Evolutionary conservation across 2,329 filamentous ascomycete genomes (phyloP).

Genomic region (Mariannaea sp.): DNA sequence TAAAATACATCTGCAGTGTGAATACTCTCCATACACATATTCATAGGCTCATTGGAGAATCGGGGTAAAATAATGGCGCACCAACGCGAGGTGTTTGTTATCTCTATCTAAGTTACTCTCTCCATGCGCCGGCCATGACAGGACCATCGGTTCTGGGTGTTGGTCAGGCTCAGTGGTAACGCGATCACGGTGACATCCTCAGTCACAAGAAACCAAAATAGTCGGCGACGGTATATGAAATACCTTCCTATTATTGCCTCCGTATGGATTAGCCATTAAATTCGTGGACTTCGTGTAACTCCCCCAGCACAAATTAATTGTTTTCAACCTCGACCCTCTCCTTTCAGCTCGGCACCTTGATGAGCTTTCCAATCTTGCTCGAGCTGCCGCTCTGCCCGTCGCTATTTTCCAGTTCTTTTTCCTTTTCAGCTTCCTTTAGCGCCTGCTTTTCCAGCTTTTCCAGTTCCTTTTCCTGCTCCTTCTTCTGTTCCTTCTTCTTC

Average conservation of each 20-base stretch:
- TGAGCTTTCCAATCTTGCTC: constrained; percentile 6
- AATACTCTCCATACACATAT: no score
- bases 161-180: no score
- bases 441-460: constrained; percentile 42
- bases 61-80: no score
- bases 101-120: no score
- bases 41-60: no score
- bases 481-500: constrained; percentile 42
- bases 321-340: not conserved
- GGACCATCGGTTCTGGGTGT: no score
- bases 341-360: constrained; percentile 6
- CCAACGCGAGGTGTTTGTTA: no score
- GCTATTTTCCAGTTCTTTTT: constrained; percentile 16
- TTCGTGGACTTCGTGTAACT: not conserved
- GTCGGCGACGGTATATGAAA: no score
- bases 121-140: no score
- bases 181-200: no score
- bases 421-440: constrained; percentile 29
- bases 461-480: constrained; percentile 24
- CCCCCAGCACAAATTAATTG: constrained; percentile 1
- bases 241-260: not conserved
- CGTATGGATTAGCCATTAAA: not conserved
- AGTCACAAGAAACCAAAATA: no score
- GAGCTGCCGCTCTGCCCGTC: constrained; percentile 10
- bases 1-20: no score